Conservation (phyloP, 2,329 filamentous ascomycete species). For the Raffaelea deltoideospora region DNA sequence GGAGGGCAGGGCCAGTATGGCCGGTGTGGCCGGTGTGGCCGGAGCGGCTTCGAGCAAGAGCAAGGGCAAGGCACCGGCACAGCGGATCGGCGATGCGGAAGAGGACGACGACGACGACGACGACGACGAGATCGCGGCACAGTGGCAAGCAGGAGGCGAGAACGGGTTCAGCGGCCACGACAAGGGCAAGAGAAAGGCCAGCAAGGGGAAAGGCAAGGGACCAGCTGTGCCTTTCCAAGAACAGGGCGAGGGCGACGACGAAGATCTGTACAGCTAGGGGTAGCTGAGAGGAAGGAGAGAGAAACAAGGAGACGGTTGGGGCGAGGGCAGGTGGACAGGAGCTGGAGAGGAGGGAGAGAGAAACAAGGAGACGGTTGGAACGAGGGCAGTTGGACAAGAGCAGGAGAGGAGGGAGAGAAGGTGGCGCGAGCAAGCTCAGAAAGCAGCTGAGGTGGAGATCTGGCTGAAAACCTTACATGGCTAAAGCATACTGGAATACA, state of each 20-base stretch:
- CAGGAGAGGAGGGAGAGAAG: neutral
- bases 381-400: neutral
- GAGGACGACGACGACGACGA: constrained; percentile 20
- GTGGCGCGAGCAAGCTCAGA: too few relatives aligned
- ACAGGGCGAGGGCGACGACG: constrained; percentile 40
- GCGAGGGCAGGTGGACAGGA: neutral
- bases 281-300: neutral
- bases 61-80: constrained; percentile 17
- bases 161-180: neutral
- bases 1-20: too few relatives aligned
- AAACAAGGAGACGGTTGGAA: neutral
- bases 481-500: too few relatives aligned
- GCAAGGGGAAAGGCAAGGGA: constrained; percentile 25
- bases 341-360: neutral
- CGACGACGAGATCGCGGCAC: too few relatives aligned
- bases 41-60: constrained; percentile 13
- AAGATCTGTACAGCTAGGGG: constrained; percentile 33
- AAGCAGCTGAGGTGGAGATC: too few relatives aligned
- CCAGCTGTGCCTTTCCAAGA: constrained; percentile 33
- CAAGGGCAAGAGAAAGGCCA: neutral
- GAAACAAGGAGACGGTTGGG: neutral
- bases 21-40: too few relatives aligned
- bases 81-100: constrained; percentile 17
- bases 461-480: too few relatives aligned
- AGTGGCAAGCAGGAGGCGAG: too few relatives aligned